Evolutionary conservation across 164 flowering plant genomes (phyloP), one percentile per base, ranked within the genome.

Genomic region (Taxillus chinensis): DNA sequence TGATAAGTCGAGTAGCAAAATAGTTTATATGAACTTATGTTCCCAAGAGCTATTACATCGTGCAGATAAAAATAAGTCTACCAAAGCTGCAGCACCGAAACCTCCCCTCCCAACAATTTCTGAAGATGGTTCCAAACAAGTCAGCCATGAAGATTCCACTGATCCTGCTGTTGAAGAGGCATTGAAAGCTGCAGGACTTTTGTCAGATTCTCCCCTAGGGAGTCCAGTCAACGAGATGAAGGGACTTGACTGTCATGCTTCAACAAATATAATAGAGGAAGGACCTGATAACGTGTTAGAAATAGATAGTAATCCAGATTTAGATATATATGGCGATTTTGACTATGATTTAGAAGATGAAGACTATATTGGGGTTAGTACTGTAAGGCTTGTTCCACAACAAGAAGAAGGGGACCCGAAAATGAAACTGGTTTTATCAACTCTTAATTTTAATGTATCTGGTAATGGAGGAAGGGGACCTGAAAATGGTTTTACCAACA

Each of bases 321-420:
- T 81, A 59, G 96, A 90, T 73, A 90, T 88, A 59, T 90, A 86
- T 77, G 96, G 98, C 58, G 97, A 88, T 76, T 88, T 87, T 64
- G 97, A 86, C 72, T 87, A 90, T 80, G 84, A 80, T 69, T 66
- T 90, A 69, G 93, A 85, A 50, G 90, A 80, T 66, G 87, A 85
- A 53, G 91, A 88, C 69, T 83, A 75, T 61, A 74, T 83, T 62
- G 86, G 80, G 66, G 70, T 66, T 14, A 61, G 55, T 68, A 71
- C 82, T 68, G 71, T 82, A 60, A 41, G 62, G 17, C 76, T 62
- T 55, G 73, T 62, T n/a, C 69, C 84, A 13, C 76, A 72, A 55
- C 63, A 39, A 55, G 89, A 82, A 68, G 89, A 75, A 68, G 68
- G 64, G 62, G 76, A 71, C 13, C 67, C 76, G 27, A 86, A 77